Base-by-base conservation (phyloP, 1,139 yeast species). In the Sugiyamaella paludigena region DNA sequence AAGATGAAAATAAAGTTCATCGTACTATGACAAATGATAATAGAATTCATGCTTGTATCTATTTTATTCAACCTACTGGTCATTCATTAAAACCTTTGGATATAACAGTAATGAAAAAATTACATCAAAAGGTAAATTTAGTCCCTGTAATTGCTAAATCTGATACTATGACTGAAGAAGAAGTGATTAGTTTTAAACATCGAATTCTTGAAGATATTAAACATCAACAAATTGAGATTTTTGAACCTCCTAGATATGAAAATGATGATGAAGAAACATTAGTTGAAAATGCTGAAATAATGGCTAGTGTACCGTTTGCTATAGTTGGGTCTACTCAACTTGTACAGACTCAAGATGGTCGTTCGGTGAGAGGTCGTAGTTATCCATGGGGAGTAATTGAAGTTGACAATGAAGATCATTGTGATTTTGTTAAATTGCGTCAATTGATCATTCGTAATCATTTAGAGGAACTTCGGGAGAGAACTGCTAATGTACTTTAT, bases 321-420 rank as follows among this genome's bases (percentile, higher is more conserved):
- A 84, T 92, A 57, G 87, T 94, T 47, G 98, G 98, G 29, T 88
- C 97, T 19, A 87, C 92, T 29, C 75, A 76, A 53, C 83, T 81
- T 58, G 88, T 91, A 34, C 78, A 78, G 61, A 82, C 87, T 44
- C 63, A 77, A 30, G 89, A 85, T 62, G 98, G 98, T 44, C 78
- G 85, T 66, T 65, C 73, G 36, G 95, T 89, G 41, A 84, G 98
- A 67, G 98, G 97, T 57, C 87, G 99, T 72, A 74, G 79, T 58
- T 94, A 94, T 69, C 98, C 98, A 54, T 94, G 99, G 99, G 99
- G 99, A 57, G 77, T 86, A 24, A 86, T 92, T 64, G 98, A 92
- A 71, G 95, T 94, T 57, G 98, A 91, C 68, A 92, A 92, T 68
- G 95, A 88, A 70, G 81, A 82, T 47, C 98, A 94, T 68, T 87